phyloP scores from a whole-genome alignment of 306 rosid species.

The Biancaea sappan region DNA sequence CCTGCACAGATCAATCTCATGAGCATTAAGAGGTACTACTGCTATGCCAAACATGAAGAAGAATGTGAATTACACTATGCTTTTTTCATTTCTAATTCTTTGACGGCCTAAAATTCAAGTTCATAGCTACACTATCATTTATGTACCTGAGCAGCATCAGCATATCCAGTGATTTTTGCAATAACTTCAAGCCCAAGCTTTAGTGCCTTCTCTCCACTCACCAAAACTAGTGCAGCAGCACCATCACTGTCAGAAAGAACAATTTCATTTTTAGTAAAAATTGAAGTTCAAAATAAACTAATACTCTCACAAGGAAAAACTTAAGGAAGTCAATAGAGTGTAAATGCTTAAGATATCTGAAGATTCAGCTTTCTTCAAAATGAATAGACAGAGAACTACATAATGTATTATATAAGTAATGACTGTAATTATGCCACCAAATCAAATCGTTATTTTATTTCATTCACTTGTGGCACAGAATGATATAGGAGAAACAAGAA shows the following conservation, averaged over 20 bases:
- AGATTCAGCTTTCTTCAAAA: conserved; percentile 15
- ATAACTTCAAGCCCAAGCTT: conserved; percentile 89
- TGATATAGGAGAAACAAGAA: conserved; percentile 10
- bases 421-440: conserved; percentile 19
- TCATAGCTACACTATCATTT: conserved; percentile 24
- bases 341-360: conserved; percentile 7
- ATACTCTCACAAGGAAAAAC: conserved; percentile 18
- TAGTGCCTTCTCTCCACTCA: conserved; percentile 87
- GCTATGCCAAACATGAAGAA: conserved; percentile 7
- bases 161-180: conserved; percentile 90
- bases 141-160: conserved; percentile 97
- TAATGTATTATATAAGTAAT: neutral
- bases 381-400: conserved; percentile 7
- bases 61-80: conserved; percentile 1
- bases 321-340: conserved; percentile 19
- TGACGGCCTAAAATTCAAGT: conserved; percentile 5
- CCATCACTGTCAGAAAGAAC: conserved; percentile 74
- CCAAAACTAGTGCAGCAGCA: conserved; percentile 95
- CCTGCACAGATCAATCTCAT: conserved; percentile 56
- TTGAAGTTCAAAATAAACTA: conserved; percentile 22
- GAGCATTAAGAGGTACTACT: conserved; percentile 26
- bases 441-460: conserved; percentile 7
- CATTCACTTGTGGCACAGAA: conserved; percentile 7
- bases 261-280: conserved; percentile 28
- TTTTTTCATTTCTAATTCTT: conserved; percentile 29